A percentile compares a stretch with the other conserved stretches of the same genome.
Conservation (phyloP, 805 yeast species). For the Ogataea glucozyma region DNA sequence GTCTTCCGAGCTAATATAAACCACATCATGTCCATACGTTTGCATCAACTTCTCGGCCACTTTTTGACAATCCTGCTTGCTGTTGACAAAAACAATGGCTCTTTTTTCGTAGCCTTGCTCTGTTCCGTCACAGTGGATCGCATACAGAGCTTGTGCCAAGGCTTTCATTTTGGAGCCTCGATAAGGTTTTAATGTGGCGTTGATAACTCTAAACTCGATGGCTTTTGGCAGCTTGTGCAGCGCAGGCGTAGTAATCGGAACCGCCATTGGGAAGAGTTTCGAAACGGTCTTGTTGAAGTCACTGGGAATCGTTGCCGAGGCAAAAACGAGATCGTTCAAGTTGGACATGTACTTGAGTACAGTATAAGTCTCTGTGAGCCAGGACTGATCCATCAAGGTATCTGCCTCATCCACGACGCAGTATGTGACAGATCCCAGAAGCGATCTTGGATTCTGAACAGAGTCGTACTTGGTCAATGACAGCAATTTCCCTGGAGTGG, state of each 20-base stretch:
- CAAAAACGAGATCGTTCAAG: conserved; percentile 66
- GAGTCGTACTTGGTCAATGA: conserved; percentile 35
- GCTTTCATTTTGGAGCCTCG: conserved; percentile 83
- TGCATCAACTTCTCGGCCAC: conserved; percentile 55
- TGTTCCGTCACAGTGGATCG: conserved; percentile 80
- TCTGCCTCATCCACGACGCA: conserved; percentile 93
- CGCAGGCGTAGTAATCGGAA: conserved; percentile 72
- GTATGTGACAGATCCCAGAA: conserved; percentile 49
- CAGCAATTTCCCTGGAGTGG: conserved; percentile 78
- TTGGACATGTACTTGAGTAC: conserved; percentile 51
- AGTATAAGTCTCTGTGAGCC: conserved; percentile 62
- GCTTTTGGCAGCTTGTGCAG: conserved; percentile 82
- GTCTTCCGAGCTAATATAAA: conserved; percentile 69
- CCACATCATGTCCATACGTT: conserved; percentile 57
- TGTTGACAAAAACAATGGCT: conserved; percentile 82
- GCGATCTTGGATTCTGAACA: conserved; percentile 36
- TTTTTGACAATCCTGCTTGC: conserved; percentile 59
- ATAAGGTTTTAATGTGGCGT: conserved; percentile 76
- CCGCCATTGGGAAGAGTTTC: conserved; percentile 62
- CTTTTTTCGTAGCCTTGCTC: conserved; percentile 77
- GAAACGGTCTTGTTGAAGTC: conserved; percentile 65
- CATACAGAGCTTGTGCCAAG: conserved; percentile 82
- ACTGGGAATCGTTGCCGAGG: conserved; percentile 89
- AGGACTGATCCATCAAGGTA: conserved; percentile 81
- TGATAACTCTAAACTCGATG: conserved; percentile 71